These are phyloP conservation scores for Oropetium thomaeum DNA, from an alignment of 176 grass and related monocot species.

Conservation along the genomic window DNA sequence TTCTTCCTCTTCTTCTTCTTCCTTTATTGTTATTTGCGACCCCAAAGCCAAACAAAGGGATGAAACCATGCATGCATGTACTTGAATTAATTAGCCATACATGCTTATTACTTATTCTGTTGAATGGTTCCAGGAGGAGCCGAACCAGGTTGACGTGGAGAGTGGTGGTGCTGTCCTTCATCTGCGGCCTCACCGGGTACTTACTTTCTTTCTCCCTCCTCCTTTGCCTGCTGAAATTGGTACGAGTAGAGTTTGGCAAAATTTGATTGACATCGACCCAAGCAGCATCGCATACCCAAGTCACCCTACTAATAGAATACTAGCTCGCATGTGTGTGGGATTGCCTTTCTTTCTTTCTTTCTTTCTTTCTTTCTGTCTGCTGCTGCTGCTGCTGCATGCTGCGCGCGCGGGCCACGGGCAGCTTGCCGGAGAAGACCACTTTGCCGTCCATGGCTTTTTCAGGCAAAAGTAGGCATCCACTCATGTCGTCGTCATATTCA, in stretches of 20 bases:
- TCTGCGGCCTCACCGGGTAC: conserved; percentile 76
- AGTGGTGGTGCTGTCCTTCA: conserved; percentile 55
- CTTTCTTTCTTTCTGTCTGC: too few species aligned
- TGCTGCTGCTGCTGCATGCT: too few species aligned
- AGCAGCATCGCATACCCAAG: too few species aligned
- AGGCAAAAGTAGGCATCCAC: background rate
- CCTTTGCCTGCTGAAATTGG: background rate
- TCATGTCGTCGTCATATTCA: background rate
- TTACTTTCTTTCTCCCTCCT: background rate
- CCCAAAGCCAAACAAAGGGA: too few species aligned
- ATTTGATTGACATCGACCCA: too few species aligned
- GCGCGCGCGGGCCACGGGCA: conserved; percentile 25
- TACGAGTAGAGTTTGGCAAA: too few species aligned
- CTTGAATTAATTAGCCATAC: too few species aligned
- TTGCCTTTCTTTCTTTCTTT: background rate
- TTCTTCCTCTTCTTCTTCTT: background rate
- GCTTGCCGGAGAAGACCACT: background rate
- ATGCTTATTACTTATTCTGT: too few species aligned
- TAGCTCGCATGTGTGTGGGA: background rate
- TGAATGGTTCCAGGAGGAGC: conserved; percentile 67
- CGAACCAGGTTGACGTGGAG: conserved; percentile 67
- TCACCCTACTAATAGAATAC: too few species aligned
- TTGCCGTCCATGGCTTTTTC: background rate
- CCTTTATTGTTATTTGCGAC: background rate
- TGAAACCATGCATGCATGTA: too few species aligned